phyloP scores from a whole-genome alignment of 768 basidiomycete species.

The Holtermannia corniformis region DNA sequence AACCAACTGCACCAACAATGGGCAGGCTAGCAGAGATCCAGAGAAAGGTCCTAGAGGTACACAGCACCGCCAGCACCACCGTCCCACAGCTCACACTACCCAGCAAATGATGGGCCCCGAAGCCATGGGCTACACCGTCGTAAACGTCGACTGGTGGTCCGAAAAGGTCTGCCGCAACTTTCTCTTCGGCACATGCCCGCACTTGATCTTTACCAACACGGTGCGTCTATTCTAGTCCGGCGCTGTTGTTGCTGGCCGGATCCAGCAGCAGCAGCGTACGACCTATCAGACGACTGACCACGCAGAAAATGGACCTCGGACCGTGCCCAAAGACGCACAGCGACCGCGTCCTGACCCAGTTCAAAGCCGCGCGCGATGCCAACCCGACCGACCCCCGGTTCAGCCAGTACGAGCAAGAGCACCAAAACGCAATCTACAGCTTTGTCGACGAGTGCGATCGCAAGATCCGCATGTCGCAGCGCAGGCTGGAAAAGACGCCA shows the following conservation, averaged over 20 bases:
- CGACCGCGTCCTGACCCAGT: constrained; percentile 85
- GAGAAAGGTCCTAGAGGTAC: constrained; percentile 73
- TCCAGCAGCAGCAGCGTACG: background rate
- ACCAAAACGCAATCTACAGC: constrained; percentile 85
- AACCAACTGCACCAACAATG: constrained; percentile 60
- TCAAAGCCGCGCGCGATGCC: constrained; percentile 64
- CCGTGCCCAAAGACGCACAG: constrained; percentile 95
- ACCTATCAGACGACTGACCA: too few relatives aligned
- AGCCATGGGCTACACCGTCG: constrained; percentile 91
- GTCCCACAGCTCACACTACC: too few relatives aligned
- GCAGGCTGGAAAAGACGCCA: constrained; percentile 95
- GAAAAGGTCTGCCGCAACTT: constrained; percentile 99
- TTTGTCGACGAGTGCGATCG: constrained; percentile 99
- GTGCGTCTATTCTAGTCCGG: too few relatives aligned
- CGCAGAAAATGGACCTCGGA: constrained; percentile 99
- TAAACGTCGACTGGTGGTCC: constrained; percentile 80
- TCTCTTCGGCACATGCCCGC: constrained; percentile 96
- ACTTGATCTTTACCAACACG: constrained; percentile 94
- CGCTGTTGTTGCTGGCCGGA: too few relatives aligned
- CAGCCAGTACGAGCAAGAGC: constrained; percentile 82
- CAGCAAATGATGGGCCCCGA: constrained; percentile 99
- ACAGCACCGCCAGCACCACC: too few relatives aligned
- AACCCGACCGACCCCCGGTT: constrained; percentile 73
- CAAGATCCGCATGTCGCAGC: constrained; percentile 83
- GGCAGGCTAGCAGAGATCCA: constrained; percentile 95